Percentiles rank a stretch among this genome's conserved stretches.
These are phyloP conservation scores for Smittium culicis DNA, from an alignment of 371 early-diverging fungal species.

Conservation along the genomic window DNA sequence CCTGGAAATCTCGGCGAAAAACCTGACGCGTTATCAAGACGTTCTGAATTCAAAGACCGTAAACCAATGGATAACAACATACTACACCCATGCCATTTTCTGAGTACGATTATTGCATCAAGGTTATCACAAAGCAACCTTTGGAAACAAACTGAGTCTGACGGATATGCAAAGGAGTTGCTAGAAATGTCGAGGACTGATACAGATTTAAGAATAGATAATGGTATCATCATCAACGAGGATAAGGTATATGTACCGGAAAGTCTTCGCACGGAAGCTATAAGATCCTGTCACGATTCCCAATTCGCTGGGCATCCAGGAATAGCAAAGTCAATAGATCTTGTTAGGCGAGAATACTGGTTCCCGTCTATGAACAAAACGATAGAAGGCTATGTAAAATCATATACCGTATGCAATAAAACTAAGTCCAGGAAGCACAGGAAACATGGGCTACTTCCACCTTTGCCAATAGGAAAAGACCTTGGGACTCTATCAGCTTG, in stretches of 20 bases:
- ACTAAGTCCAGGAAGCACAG: background rate
- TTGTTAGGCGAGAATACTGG: background rate
- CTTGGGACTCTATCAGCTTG: constrained; percentile 1
- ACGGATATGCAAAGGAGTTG: background rate
- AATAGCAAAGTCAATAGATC: background rate
- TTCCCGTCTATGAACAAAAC: background rate
- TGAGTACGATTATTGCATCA: background rate
- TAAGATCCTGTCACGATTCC: constrained; percentile 1
- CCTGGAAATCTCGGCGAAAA: background rate
- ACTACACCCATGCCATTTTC: background rate
- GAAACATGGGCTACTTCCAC: constrained; percentile 2
- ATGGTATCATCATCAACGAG: background rate
- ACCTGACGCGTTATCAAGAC: constrained; percentile 1
- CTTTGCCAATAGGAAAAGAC: background rate
- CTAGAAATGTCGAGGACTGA: background rate
- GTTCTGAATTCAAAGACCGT: background rate
- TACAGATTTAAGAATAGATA: constrained; percentile 1
- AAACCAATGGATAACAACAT: constrained; percentile 1
- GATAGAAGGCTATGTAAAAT: constrained; percentile 4
- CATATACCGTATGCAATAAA: background rate
- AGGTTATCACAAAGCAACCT: background rate
- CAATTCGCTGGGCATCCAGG: constrained; percentile 1
- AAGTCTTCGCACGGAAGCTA: background rate
- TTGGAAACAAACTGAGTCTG: background rate
- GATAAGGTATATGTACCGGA: constrained; percentile 8